phyloP scores from a whole-genome alignment of 352 stramenopile species.

The Aphanomyces astaci region DNA sequence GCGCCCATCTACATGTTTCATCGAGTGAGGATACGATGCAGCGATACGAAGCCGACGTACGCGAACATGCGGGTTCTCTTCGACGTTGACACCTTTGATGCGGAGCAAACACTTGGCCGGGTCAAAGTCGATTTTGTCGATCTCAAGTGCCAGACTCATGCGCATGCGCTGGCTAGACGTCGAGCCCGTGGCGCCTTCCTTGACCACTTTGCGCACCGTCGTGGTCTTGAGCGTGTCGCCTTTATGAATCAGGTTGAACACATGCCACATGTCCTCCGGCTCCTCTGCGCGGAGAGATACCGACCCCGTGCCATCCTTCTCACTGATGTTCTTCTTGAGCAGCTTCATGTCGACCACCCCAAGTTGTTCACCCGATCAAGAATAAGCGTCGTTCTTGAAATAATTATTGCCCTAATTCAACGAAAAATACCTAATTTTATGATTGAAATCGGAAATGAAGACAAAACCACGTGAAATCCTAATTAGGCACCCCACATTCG shows the following conservation, averaged over 20 bases:
- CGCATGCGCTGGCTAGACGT: slow-evolving; percentile 92
- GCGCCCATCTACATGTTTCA: slow-evolving; percentile 82
- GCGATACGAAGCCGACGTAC: slow-evolving; percentile 35
- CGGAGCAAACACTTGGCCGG: slow-evolving; percentile 86
- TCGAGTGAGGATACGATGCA: background rate
- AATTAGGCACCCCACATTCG: background rate
- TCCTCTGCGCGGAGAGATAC: slow-evolving; percentile 93
- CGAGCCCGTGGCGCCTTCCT: slow-evolving; percentile 91
- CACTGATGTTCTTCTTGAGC: slow-evolving; percentile 86
- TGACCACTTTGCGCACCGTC: slow-evolving; percentile 96
- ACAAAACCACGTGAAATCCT: background rate
- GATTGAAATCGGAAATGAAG: background rate
- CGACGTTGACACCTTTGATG: slow-evolving; percentile 91
- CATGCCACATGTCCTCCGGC: slow-evolving; percentile 97
- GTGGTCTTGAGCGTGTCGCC: slow-evolving; percentile 93
- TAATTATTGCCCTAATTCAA: background rate
- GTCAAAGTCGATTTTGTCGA: slow-evolving; percentile 97
- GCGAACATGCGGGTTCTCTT: slow-evolving; percentile 93
- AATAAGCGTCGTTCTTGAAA: too few species aligned
- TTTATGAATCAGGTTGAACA: slow-evolving; percentile 96
- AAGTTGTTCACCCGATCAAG: too few species aligned
- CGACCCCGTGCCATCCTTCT: slow-evolving; percentile 91
- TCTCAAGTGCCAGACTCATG: slow-evolving; percentile 93
- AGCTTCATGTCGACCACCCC: slow-evolving; percentile 70
- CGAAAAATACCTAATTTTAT: background rate